Evolutionary conservation across 2,329 filamentous ascomycete genomes (phyloP), one percentile per base, ranked within the genome.

Genomic region (Sclerotinia borealis): DNA sequence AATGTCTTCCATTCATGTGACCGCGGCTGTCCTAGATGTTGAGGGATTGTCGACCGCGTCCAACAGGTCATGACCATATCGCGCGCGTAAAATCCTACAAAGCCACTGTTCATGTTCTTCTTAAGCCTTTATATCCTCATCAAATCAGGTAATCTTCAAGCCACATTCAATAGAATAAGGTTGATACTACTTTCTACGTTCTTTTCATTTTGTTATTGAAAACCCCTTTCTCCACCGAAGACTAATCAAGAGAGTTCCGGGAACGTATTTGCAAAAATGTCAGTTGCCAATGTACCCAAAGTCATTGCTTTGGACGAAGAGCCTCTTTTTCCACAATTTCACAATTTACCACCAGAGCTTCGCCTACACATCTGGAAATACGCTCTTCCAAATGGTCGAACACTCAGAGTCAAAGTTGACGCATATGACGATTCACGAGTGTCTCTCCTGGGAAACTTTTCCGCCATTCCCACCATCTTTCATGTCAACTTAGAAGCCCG

Each of bases 401-500:
- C 47, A 1, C 47, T 61, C 37, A 39, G 36, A 19, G 36, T 61
- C 1, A 61, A 45, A 43, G 19, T 54, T 7, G 59, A 54, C 13
- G 36, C 59, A 10, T 61, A 54, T 19, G 34, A 52, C 29, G 27
- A 52, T 19, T 19, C 59, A 13, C 27, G n/a, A 4, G 25, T 48
- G 3, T 37, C 39, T 4, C 48, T 61, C 10, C 34, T 45, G 19
- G 59, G 52, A 19, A 37, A 48, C 48, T 43, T 69, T 67, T 27
- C 66, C 65, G 37, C 65, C 66, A 58, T 50, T 63, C 29, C 68
- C 65, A 37, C 63, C 64, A 48, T 64, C 65, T 54, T 66, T 61
- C 59, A 61, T 5, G 59, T 61, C 19, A 52, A 52, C 22, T 63
- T 37, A 1, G 62, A 64, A 43, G 63, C 68, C 10, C 64, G 63